Evolutionary conservation across 345 rosid species (phyloP).

Genomic region (Populus simonii): DNA sequence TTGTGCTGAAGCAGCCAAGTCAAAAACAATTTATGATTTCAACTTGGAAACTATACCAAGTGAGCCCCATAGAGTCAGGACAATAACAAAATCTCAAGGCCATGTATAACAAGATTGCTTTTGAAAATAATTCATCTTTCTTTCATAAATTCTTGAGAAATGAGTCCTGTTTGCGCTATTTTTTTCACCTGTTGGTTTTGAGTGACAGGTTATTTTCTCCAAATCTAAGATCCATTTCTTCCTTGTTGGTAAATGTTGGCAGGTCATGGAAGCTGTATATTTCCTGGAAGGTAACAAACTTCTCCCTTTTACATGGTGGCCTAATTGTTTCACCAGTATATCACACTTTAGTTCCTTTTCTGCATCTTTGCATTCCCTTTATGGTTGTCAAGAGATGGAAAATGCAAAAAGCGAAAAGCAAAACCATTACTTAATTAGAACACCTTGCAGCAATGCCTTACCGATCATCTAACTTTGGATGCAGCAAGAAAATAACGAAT

Average conservation of each 20-base stretch:
- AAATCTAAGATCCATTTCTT: conserved; percentile 13
- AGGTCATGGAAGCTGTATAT: conserved; percentile 93
- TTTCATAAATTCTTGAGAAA: conserved; percentile 9
- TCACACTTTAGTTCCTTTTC: neutral
- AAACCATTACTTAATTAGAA: conserved; percentile 1
- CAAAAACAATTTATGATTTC: conserved; percentile 13
- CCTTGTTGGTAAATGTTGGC: conserved; percentile 26
- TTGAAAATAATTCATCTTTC: conserved; percentile 8
- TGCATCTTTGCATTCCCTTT: conserved; percentile 1
- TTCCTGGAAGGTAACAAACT: conserved; percentile 82
- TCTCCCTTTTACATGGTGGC: neutral
- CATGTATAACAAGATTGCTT: conserved; percentile 4
- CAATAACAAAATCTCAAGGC: conserved; percentile 2
- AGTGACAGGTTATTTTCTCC: neutral
- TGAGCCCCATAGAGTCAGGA: conserved; percentile 21
- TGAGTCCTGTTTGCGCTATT: neutral
- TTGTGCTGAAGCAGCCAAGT: conserved; percentile 1
- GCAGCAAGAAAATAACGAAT: conserved; percentile 75
- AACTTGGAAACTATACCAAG: conserved; percentile 5
- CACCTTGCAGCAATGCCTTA: neutral
- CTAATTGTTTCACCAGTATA: neutral
- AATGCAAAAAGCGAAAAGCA: conserved; percentile 1
- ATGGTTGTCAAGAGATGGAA: neutral
- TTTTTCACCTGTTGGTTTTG: neutral
- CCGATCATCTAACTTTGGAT: conserved; percentile 1